phyloP scores from a whole-genome alignment of 805 yeast species.

The Spathaspora passalidarum region DNA sequence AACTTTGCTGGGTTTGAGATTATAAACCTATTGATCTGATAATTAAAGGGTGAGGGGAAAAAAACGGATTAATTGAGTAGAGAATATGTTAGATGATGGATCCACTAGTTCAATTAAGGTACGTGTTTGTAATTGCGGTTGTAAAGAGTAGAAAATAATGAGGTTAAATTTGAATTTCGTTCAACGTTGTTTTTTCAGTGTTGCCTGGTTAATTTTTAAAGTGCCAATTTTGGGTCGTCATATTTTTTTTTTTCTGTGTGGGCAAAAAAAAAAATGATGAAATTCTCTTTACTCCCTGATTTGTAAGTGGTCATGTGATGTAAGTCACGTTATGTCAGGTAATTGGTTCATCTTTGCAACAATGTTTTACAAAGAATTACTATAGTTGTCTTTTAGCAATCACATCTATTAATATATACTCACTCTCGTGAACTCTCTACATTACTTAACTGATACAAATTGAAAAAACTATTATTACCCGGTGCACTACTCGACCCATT shows the following conservation, averaged over 20 bases:
- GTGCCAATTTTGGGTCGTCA: neutral
- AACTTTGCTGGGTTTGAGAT: neutral
- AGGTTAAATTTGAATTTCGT: neutral
- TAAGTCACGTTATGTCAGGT: neutral
- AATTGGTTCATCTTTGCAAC: too few relatives aligned
- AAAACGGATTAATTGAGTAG: neutral
- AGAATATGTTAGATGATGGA: neutral
- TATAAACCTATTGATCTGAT: too few relatives aligned
- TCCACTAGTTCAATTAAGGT: neutral
- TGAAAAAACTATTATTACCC: constrained; percentile 4
- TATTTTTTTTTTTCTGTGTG: neutral
- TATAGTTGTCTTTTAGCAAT: neutral
- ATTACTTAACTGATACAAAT: constrained; percentile 5
- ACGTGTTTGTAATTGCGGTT: neutral
- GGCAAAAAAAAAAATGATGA: neutral
- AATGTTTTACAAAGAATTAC: too few relatives aligned
- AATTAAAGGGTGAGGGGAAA: too few relatives aligned
- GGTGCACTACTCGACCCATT: neutral
- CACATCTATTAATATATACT: neutral
- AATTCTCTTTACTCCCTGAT: neutral
- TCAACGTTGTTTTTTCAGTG: neutral
- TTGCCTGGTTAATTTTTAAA: neutral
- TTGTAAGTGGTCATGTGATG: neutral
- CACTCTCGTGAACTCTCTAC: neutral
- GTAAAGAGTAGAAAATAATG: neutral